Conservation (phyloP, 108 stramenopile species). For the Pseudonitzschia pungens region DNA sequence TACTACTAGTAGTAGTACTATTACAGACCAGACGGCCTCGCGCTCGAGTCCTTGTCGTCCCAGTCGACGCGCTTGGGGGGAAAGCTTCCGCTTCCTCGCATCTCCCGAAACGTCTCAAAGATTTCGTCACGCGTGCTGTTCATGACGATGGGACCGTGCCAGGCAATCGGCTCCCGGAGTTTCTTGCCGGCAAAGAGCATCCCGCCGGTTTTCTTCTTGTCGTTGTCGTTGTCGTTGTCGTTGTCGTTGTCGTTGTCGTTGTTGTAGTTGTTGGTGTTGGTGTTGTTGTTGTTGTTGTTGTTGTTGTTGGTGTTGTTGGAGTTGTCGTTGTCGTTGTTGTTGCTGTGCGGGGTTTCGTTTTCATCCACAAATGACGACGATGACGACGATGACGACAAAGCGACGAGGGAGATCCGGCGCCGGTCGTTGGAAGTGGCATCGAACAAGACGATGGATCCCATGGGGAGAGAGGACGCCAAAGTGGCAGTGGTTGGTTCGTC, state of each 20-base stretch:
- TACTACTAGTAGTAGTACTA: too few species aligned
- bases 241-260: too few species aligned
- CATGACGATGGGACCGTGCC: conserved; percentile 60
- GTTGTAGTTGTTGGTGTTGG: too few species aligned
- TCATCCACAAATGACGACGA: too few species aligned
- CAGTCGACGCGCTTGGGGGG: conserved; percentile 44
- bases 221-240: too few species aligned
- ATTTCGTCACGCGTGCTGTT: conserved; percentile 48
- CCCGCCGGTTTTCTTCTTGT: conserved; percentile 6
- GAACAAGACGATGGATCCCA: conserved; percentile 21
- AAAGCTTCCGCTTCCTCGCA: conserved; percentile 38
- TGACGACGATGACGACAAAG: neutral
- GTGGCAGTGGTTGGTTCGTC: too few species aligned
- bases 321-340: too few species aligned
- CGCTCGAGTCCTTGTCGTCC: conserved; percentile 36
- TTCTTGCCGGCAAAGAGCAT: conserved; percentile 54
- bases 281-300: too few species aligned
- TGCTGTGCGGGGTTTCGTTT: too few species aligned
- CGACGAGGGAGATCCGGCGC: neutral
- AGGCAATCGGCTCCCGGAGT: conserved; percentile 46
- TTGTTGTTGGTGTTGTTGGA: too few species aligned
- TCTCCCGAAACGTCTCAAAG: conserved; percentile 31
- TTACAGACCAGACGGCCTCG: too few species aligned
- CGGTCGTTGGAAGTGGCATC: conserved; percentile 16
- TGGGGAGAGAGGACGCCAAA: neutral